phyloP scores from a whole-genome alignment of 495 filamentous ascomycete species.

The Amniculicola lignicola region DNA sequence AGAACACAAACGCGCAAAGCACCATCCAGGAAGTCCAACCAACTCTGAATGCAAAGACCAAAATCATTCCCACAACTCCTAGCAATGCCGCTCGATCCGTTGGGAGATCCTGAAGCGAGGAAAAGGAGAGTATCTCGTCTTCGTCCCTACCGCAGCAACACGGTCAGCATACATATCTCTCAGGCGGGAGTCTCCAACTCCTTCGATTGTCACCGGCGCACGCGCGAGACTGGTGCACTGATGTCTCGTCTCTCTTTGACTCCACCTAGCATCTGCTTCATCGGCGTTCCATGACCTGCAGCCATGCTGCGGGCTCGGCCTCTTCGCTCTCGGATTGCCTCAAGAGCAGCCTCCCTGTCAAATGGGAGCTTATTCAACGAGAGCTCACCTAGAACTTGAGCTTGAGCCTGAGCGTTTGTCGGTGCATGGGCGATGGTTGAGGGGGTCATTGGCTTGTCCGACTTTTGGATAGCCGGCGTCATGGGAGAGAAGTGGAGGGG shows the following conservation, averaged over 20 bases:
- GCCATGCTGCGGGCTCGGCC: constrained; percentile 43
- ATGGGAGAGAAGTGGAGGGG: constrained; percentile 43
- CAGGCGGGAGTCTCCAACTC: background rate
- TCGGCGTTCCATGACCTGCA: constrained; percentile 39
- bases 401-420: constrained; percentile 13
- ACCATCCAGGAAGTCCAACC: background rate
- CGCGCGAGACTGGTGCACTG: constrained; percentile 38
- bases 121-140: constrained; percentile 2
- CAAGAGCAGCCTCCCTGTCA: constrained; percentile 44
- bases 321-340: constrained; percentile 40
- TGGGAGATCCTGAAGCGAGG: background rate
- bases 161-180: constrained; percentile 4
- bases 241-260: constrained; percentile 40
- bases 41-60: background rate
- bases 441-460: constrained; percentile 20
- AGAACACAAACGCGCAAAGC: background rate
- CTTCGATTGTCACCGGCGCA: constrained; percentile 19
- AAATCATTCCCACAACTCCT: constrained; percentile 13
- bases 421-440: constrained; percentile 30
- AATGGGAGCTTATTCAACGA: constrained; percentile 31
- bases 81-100: constrained; percentile 26
- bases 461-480: constrained; percentile 20
- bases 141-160: background rate
- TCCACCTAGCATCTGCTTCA: constrained; percentile 41
- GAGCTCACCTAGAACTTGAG: constrained; percentile 19